Conservation (phyloP, 345 rosid genomes). For the Noccaea bulbosa region DNA sequence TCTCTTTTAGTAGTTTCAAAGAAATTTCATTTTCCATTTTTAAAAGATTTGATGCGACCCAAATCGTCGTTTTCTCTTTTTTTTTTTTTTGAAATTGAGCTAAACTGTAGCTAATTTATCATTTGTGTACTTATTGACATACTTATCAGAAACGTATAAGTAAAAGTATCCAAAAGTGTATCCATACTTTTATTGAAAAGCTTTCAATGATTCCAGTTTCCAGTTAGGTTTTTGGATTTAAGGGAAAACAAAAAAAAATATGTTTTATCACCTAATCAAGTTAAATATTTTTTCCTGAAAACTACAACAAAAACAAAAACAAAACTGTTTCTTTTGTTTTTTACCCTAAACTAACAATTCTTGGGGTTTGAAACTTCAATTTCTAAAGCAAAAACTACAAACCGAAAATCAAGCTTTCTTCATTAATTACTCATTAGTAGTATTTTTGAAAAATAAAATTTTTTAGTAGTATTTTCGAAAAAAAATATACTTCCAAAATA, state of each 20-base stretch:
- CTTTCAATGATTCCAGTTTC: conserved; percentile 5
- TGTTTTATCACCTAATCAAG: not conserved
- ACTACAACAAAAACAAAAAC: no score
- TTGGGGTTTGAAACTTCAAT: not conserved
- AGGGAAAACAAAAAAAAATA: not conserved
- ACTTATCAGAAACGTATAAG: conserved; percentile 13
- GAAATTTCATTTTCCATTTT: conserved; percentile 23
- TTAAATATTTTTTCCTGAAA: not conserved
- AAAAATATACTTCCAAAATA: no score
- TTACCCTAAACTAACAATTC: not conserved
- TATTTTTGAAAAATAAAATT: no score
- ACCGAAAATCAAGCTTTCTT: not conserved
- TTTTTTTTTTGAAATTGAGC: not conserved
- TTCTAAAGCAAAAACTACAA: not conserved
- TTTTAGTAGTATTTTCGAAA: no score
- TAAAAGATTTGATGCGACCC: conserved; percentile 8
- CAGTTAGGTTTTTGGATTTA: not conserved
- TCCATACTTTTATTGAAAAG: not conserved
- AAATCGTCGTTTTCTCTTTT: not conserved
- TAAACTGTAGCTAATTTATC: not conserved
- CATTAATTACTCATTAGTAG: no score
- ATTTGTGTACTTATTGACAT: not conserved
- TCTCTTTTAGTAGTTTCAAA: not conserved
- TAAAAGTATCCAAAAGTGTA: not conserved
- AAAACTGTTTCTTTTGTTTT: not conserved